phyloP scores from a whole-genome alignment of 768 basidiomycete genomes.

The Mycena latifolia region DNA sequence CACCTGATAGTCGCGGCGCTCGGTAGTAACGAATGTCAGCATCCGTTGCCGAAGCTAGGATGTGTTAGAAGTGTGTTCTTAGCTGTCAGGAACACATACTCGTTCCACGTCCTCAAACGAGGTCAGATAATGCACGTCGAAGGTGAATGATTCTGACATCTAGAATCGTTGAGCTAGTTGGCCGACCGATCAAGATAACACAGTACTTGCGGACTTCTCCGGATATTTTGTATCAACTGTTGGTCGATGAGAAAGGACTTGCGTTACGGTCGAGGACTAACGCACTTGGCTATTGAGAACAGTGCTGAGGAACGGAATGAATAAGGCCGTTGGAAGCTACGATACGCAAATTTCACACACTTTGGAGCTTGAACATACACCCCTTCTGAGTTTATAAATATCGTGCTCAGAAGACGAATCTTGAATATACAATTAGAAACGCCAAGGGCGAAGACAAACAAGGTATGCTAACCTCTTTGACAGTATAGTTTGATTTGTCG shows the following conservation, averaged over 20 bases:
- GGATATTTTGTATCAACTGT: slow-evolving; percentile 79
- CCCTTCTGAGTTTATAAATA: slow-evolving; percentile 73
- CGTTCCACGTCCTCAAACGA: slow-evolving; percentile 85
- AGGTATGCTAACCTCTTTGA: slow-evolving; percentile 67
- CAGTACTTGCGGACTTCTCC: slow-evolving; percentile 74
- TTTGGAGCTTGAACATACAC: slow-evolving; percentile 82
- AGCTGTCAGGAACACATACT: neutral
- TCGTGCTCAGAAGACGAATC: slow-evolving; percentile 84
- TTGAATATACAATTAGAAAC: slow-evolving; percentile 5
- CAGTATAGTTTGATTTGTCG: slow-evolving; percentile 71
- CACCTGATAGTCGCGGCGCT: slow-evolving; percentile 78
- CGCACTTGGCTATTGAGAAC: slow-evolving; percentile 29
- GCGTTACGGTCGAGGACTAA: neutral
- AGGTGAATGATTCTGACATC: slow-evolving; percentile 87
- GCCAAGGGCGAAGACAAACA: neutral
- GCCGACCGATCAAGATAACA: neutral
- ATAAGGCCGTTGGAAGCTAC: too few relatives aligned
- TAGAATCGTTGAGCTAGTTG: slow-evolving; percentile 27
- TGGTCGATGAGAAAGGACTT: slow-evolving; percentile 10
- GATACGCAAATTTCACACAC: slow-evolving; percentile 6
- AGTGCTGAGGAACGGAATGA: slow-evolving; percentile 12
- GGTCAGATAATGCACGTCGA: slow-evolving; percentile 84
- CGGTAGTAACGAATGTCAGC: slow-evolving; percentile 78
- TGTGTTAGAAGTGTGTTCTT: neutral
- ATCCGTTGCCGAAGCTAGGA: slow-evolving; percentile 75